Conservation (phyloP, 1,284 basidiomycete species). For the Boletus sp. region DNA sequence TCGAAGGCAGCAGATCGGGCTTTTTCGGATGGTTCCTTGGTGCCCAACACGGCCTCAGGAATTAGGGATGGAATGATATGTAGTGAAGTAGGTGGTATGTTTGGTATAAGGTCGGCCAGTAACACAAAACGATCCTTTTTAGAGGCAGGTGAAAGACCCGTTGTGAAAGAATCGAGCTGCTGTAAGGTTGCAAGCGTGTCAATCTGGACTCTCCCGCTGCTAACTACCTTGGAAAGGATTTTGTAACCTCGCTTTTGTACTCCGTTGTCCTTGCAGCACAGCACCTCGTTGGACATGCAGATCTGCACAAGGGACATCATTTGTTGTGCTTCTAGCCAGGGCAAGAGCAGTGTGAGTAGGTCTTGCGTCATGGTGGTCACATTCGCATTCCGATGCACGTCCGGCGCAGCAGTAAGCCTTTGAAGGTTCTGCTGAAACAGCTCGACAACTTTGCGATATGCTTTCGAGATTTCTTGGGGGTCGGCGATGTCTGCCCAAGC, state of each 20-base stretch:
- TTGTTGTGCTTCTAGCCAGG: constrained; percentile 64
- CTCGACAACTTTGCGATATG: constrained; percentile 75
- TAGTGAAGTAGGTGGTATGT: constrained; percentile 68
- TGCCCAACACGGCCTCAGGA: constrained; percentile 95
- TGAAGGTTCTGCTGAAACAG: constrained; percentile 75
- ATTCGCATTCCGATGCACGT: constrained; percentile 34
- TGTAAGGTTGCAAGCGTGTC: constrained; percentile 47
- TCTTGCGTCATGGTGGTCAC: constrained; percentile 77
- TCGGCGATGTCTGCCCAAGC: constrained; percentile 84
- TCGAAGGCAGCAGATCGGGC: constrained; percentile 89
- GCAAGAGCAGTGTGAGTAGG: constrained; percentile 82
- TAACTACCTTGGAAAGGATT: constrained; percentile 72
- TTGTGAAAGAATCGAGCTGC: constrained; percentile 59
- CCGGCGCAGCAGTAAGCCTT: constrained; percentile 30
- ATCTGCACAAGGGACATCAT: constrained; percentile 61
- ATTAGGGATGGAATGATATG: constrained; percentile 88
- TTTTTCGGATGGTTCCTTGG: constrained; percentile 96
- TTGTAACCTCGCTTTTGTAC: constrained; percentile 97
- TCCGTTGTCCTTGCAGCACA: constrained; percentile 75
- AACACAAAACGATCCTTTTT: constrained; percentile 91
- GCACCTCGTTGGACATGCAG: constrained; percentile 55
- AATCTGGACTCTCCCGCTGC: constrained; percentile 50
- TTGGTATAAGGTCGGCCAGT: constrained; percentile 68
- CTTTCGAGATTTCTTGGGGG: constrained; percentile 70
- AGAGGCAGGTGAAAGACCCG: constrained; percentile 76